Evolutionary conservation across 2,329 filamentous ascomycete genomes (phyloP).

Genomic region (Colletotrichum somersetense): DNA sequence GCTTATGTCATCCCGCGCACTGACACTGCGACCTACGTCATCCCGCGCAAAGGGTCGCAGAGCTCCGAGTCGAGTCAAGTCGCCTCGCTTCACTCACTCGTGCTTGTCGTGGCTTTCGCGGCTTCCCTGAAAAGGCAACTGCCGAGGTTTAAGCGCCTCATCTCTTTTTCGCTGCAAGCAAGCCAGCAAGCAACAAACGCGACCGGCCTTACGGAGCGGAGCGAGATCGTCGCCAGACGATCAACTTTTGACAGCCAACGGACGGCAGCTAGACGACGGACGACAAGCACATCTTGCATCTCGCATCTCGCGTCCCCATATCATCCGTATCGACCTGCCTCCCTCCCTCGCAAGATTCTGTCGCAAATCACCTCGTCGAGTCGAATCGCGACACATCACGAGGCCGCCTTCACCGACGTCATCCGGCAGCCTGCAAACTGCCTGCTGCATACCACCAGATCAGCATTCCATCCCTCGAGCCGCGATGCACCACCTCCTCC

Average conservation of each 20-base stretch:
- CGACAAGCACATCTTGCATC: no score
- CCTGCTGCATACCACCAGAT: slow-evolving; percentile 9
- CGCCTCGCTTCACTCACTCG: background rate
- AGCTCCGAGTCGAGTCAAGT: background rate
- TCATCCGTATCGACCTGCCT: background rate
- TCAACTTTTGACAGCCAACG: background rate
- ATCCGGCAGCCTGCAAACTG: background rate
- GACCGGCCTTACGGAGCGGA: no score
- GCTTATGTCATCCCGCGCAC: slow-evolving; percentile 21
- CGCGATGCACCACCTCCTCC: slow-evolving; percentile 30
- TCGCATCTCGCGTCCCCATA: no score
- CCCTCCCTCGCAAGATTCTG: background rate
- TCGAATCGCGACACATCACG: slow-evolving; percentile 22
- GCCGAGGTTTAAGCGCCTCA: slow-evolving; percentile 16
- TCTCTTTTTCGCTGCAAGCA: no score
- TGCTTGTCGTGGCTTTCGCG: background rate
- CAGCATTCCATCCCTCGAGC: slow-evolving; percentile 1
- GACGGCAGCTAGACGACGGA: background rate
- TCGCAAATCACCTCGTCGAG: slow-evolving; percentile 21
- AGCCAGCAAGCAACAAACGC: no score
- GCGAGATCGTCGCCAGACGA: slow-evolving; percentile 1
- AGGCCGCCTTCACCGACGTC: slow-evolving; percentile 23
- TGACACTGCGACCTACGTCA: slow-evolving; percentile 26
- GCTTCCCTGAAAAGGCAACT: slow-evolving; percentile 20
- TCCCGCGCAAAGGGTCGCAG: slow-evolving; percentile 19